phyloP scores from a whole-genome alignment of 805 yeast genomes.

The Cyberlindnera misumaiensis region DNA sequence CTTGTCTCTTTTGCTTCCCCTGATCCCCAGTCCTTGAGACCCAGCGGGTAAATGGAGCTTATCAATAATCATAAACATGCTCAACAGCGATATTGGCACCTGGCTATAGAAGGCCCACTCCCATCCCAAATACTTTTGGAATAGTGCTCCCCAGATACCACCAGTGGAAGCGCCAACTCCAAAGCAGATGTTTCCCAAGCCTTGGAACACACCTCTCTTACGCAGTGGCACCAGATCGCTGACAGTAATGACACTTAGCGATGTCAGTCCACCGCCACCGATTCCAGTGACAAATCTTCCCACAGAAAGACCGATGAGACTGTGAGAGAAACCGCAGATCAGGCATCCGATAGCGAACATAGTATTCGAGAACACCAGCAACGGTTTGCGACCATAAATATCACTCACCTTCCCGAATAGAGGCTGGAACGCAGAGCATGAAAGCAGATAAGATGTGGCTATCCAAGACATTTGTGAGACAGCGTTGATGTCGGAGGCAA shows the following conservation, averaged over 20 bases:
- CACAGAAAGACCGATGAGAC: slow-evolving; percentile 28
- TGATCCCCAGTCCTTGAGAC: slow-evolving; percentile 47
- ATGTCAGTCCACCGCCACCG: slow-evolving; percentile 83
- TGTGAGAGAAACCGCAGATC: slow-evolving; percentile 28
- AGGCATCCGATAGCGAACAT: slow-evolving; percentile 39
- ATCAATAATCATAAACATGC: slow-evolving; percentile 31
- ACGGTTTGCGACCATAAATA: slow-evolving; percentile 51
- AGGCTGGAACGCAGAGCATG: slow-evolving; percentile 64
- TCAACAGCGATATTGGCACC: slow-evolving; percentile 41
- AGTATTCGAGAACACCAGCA: slow-evolving; percentile 32
- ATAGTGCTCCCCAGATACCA: slow-evolving; percentile 53
- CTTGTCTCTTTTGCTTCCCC: slow-evolving; percentile 36
- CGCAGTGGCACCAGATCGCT: slow-evolving; percentile 73
- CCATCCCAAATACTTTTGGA: slow-evolving; percentile 57
- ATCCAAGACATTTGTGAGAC: slow-evolving; percentile 62
- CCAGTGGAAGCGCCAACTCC: slow-evolving; percentile 73
- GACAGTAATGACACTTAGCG: slow-evolving; percentile 63
- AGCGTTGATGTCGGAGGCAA: slow-evolving; percentile 59
- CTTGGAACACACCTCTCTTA: slow-evolving; percentile 74
- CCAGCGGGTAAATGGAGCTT: slow-evolving; percentile 37
- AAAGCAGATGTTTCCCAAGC: slow-evolving; percentile 65
- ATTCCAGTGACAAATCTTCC: slow-evolving; percentile 70
- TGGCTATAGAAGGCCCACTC: slow-evolving; percentile 51
- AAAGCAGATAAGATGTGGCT: slow-evolving; percentile 55
- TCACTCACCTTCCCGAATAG: slow-evolving; percentile 58